Evolutionary conservation across 495 filamentous ascomycete species (phyloP).

Genomic region (Darksidea phi): DNA sequence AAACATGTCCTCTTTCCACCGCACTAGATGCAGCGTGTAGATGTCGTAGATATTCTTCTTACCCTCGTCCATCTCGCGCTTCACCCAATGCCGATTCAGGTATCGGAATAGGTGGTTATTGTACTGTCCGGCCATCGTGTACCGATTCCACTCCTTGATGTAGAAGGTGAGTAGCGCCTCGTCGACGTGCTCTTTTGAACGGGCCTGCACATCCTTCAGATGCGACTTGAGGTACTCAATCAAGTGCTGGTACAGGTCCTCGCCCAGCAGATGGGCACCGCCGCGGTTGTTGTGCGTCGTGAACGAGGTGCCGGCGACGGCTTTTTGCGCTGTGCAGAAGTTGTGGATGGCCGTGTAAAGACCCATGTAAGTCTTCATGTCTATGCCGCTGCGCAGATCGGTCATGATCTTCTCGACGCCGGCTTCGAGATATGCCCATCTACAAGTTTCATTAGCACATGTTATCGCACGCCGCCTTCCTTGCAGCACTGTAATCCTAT

Average conservation of each 20-base stretch:
- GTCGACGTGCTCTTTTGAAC: conserved; percentile 75
- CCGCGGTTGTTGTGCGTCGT: conserved; percentile 20
- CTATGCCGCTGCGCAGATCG: conserved; percentile 84
- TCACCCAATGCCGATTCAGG: conserved; percentile 98
- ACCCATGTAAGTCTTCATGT: conserved; percentile 94
- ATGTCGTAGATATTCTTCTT: conserved; percentile 99
- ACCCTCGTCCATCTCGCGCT: conserved; percentile 97
- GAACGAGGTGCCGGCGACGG: conserved; percentile 48
- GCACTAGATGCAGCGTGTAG: conserved; percentile 92
- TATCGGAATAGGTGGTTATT: conserved; percentile 97
- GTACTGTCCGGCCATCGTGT: conserved; percentile 92
- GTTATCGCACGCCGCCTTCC: background rate
- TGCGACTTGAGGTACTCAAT: conserved; percentile 79
- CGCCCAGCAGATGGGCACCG: conserved; percentile 85
- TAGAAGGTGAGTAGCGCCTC: conserved; percentile 94
- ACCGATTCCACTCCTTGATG: conserved; percentile 93
- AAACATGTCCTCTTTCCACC: conserved; percentile 93
- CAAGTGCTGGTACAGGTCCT: conserved; percentile 92
- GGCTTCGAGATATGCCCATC: conserved; percentile 84
- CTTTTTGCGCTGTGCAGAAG: conserved; percentile 98
- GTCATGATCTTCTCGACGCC: conserved; percentile 92
- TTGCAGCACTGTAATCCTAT: background rate
- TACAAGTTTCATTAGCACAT: conserved; percentile 38
- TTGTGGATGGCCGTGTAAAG: conserved; percentile 98
- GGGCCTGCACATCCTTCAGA: conserved; percentile 61